A percentile compares a stretch with the other conserved stretches of the same genome.
Conservation (phyloP, 1,284 basidiomycete genomes). For the Apiotrichum gamsii region DNA sequence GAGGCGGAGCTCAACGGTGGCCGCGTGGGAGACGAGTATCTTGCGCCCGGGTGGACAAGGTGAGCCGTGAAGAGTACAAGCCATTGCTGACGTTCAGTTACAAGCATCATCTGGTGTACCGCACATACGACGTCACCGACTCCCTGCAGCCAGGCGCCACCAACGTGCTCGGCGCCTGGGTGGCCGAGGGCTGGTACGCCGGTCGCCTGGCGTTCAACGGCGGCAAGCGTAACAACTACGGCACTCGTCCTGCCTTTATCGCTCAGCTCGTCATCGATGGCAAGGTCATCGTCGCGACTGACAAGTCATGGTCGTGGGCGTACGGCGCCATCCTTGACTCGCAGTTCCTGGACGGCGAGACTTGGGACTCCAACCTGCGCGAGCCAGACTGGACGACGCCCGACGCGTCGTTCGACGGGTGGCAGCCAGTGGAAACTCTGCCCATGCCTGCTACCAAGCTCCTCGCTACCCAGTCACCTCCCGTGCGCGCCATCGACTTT, state of each 20-base stretch:
- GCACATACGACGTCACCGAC: conserved; percentile 27
- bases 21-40: conserved; percentile 30
- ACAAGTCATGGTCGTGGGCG: conserved; percentile 22
- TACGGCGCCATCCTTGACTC: conserved; percentile 18
- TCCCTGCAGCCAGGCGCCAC: conserved; percentile 19
- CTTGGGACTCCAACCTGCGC: conserved; percentile 18
- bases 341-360: conserved; percentile 39
- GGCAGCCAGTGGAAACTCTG: conserved; percentile 8
- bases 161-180: conserved; percentile 24
- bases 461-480: conserved; percentile 27
- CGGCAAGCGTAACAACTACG: conserved; percentile 26
- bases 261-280: conserved; percentile 32
- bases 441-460: conserved; percentile 14
- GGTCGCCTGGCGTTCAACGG: conserved; percentile 21
- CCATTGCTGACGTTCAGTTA: no score
- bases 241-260: conserved; percentile 22
- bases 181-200: conserved; percentile 40
- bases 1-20: conserved; percentile 32
- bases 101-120: conserved; percentile 31
- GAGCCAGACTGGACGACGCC: no score
- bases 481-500: conserved; percentile 15
- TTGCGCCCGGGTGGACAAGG: conserved; percentile 42
- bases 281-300: conserved; percentile 11
- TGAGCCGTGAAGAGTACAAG: no score
- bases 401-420: neutral